Conservation (phyloP, 352 stramenopile genomes). For the Phytopythium helicoides region DNA sequence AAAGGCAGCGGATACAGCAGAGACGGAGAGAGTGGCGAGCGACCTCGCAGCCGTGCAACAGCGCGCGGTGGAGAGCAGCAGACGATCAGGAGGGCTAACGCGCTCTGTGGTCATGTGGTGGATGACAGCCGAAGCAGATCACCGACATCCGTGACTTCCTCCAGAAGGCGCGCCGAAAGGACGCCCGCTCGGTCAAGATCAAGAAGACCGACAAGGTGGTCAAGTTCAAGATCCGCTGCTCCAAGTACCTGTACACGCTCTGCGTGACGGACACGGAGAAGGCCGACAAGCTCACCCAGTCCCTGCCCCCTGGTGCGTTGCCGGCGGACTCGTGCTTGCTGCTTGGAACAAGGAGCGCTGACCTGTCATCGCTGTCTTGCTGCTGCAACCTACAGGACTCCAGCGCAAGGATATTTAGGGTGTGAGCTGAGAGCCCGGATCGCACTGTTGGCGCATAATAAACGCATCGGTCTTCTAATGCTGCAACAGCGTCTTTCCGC, state of each 20-base stretch:
- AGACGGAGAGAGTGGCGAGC: no score
- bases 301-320: slow-evolving; percentile 92
- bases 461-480: slow-evolving; percentile 77
- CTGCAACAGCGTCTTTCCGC: slow-evolving; percentile 1
- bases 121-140: slow-evolving; percentile 96
- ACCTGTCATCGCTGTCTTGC: neutral
- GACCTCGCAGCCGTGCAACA: neutral
- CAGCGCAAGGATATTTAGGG: slow-evolving; percentile 92
- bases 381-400: slow-evolving; percentile 46
- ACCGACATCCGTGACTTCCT: slow-evolving; percentile 99
- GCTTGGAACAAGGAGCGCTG: no score
- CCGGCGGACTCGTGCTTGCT: no score
- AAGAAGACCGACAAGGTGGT: slow-evolving; percentile 97
- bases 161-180: slow-evolving; percentile 97
- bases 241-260: slow-evolving; percentile 98
- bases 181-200: slow-evolving; percentile 99
- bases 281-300: slow-evolving; percentile 99
- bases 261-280: slow-evolving; percentile 98
- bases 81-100: no score
- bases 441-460: slow-evolving; percentile 49
- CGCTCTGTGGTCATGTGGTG: slow-evolving; percentile 9
- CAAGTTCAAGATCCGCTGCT: slow-evolving; percentile 99
- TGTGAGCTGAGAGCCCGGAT: slow-evolving; percentile 13
- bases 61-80: no score
- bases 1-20: no score